These are phyloP conservation scores for Ziziphus jujuba DNA, from an alignment of 306 rosid species.

Conservation along the genomic window DNA sequence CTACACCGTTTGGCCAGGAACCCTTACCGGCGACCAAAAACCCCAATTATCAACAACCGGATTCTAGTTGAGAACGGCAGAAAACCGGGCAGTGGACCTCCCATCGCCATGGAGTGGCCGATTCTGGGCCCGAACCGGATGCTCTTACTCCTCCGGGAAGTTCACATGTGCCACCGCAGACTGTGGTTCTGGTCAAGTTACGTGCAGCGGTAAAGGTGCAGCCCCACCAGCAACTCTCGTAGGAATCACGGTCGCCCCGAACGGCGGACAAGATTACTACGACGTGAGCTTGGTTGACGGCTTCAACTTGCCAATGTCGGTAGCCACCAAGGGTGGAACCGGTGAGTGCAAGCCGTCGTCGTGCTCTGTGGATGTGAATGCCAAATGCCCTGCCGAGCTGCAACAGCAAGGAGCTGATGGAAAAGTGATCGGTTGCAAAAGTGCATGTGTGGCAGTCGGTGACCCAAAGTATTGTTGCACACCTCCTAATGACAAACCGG, in stretches of 20 bases:
- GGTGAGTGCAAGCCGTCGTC: constrained; percentile 7
- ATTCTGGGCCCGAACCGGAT: constrained; percentile 61
- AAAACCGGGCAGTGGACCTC: neutral
- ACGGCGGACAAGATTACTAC: constrained; percentile 28
- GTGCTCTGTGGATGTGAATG: constrained; percentile 8
- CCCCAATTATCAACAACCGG: constrained; percentile 17
- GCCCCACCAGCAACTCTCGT: constrained; percentile 14
- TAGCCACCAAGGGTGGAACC: constrained; percentile 11
- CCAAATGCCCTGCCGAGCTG: constrained; percentile 7
- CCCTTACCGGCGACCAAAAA: constrained; percentile 5
- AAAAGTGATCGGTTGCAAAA: constrained; percentile 32
- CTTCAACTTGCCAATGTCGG: constrained; percentile 6
- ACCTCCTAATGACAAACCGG: neutral
- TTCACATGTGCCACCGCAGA: constrained; percentile 66
- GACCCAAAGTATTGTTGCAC: constrained; percentile 20
- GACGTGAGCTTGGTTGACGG: constrained; percentile 30
- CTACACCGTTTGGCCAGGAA: constrained; percentile 30
- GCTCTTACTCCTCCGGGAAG: constrained; percentile 46
- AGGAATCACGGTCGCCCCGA: neutral
- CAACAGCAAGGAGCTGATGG: constrained; percentile 13
- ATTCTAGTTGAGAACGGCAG: constrained; percentile 8
- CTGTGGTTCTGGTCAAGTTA: constrained; percentile 6
- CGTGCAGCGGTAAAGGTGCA: constrained; percentile 13
- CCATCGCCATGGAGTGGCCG: constrained; percentile 72
- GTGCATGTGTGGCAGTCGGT: constrained; percentile 27